phyloP scores from a whole-genome alignment of 176 grass and related monocot genomes.

The Raddia distichophylla region DNA sequence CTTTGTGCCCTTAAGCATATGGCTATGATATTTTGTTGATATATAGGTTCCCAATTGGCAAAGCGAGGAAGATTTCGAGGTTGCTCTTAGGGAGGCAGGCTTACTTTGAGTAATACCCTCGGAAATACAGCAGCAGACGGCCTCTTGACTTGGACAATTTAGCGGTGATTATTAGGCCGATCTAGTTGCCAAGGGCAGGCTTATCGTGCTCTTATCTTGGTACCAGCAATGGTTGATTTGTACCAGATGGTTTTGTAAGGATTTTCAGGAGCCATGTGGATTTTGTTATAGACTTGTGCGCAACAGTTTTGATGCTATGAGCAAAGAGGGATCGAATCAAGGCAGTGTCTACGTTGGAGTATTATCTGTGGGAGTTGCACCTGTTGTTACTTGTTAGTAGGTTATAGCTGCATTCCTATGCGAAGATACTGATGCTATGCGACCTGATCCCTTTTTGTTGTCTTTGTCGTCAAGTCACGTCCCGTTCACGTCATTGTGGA shows the following conservation, averaged over 20 bases:
- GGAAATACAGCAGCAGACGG: background rate
- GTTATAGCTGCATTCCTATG: background rate
- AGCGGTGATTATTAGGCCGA: background rate
- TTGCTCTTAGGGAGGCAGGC: slow-evolving; percentile 87
- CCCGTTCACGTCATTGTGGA: background rate
- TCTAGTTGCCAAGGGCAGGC: background rate
- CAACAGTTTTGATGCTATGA: background rate
- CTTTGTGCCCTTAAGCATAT: slow-evolving; percentile 8
- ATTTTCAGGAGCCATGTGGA: slow-evolving; percentile 32
- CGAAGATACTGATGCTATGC: background rate
- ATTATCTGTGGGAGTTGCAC: background rate
- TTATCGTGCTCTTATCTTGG: background rate
- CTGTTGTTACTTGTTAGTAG: slow-evolving; percentile 2
- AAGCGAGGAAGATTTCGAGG: slow-evolving; percentile 83
- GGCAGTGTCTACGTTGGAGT: background rate
- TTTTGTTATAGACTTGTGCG: background rate
- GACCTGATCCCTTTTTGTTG: background rate
- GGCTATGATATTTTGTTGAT: slow-evolving; percentile 9
- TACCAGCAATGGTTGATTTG: slow-evolving; percentile 14
- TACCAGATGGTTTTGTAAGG: slow-evolving; percentile 29
- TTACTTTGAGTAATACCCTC: slow-evolving; percentile 53
- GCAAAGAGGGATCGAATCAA: background rate
- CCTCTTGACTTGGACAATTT: background rate
- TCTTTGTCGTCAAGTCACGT: background rate
- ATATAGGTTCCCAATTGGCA: slow-evolving; percentile 72